These are phyloP conservation scores for Bathelium albidoporum DNA, from an alignment of 495 filamentous ascomycete genomes.

Conservation along the genomic window DNA sequence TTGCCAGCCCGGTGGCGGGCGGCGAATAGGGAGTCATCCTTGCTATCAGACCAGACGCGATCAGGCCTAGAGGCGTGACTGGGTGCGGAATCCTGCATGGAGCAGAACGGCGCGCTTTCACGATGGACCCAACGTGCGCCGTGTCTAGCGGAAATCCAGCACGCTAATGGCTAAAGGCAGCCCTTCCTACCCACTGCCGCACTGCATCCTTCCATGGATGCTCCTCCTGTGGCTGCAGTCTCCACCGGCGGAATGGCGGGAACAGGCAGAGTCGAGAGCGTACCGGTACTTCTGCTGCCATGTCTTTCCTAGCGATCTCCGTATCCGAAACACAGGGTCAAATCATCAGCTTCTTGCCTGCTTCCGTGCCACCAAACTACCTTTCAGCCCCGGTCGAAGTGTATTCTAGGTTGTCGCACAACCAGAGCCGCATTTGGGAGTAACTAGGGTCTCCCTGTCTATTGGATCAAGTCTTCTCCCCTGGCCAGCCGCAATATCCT, in stretches of 20 bases:
- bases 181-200: not conserved
- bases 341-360: not conserved
- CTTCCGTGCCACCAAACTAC: not conserved
- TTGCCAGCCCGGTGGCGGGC: not conserved
- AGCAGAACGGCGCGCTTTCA: not conserved
- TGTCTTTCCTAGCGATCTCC: not conserved
- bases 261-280: not conserved
- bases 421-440: not conserved
- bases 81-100: not conserved
- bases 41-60: not conserved
- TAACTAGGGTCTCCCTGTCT: not conserved
- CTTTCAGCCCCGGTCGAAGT: not conserved
- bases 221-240: not conserved
- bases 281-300: slow-evolving; percentile 1
- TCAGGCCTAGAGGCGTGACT: not conserved
- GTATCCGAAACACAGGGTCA: slow-evolving; percentile 4
- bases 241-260: not conserved
- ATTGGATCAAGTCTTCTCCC: not conserved
- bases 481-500: not conserved
- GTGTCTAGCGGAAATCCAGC: not conserved
- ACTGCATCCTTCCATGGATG: not conserved
- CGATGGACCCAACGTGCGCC: not conserved
- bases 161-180: not conserved
- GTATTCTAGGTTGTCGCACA: not conserved
- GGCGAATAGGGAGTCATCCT: not conserved